Evolutionary conservation across 2,329 filamentous ascomycete species (phyloP), one percentile per base, ranked within the genome.

Genomic region (Aureobasidium namibiae): DNA sequence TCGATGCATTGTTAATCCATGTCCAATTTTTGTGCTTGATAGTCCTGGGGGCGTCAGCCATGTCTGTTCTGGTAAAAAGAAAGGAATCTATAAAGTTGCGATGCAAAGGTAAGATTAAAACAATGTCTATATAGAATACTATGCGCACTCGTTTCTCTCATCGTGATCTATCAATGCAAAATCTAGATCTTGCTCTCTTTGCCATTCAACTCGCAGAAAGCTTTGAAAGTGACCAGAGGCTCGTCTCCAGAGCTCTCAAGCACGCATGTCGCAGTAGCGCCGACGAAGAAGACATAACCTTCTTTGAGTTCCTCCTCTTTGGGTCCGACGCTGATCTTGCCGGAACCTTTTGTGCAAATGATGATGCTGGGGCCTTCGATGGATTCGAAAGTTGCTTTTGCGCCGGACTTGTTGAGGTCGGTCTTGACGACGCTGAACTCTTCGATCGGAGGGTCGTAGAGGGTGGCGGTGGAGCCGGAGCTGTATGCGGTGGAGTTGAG

Each of bases 371-470:
- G 94, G 0, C 94, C 94, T 7, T 88, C 84, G 50, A 99, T 83
- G 0, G 85, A 81, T 63, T 96, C 92, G 67, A 99, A 95, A 0
- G 89, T 96, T 0, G 85, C 90, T 74, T 95, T 96, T 31, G 89
- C 84, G 2, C 85, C 88, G 0, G 79, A 73, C 44, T 75, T 78
- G 65, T 86, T 87, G 36, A 99, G 78, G 11, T 88, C 82, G 0
- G 89, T 88, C 68, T 90, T 86, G 48, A 96, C 84, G 16, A 99
- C 92, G 65, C 86, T 88, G 73, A 99, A 99, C 71, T 99, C 94
- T 56, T 96, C 90, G 63, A 99, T 99, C 0, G 94, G 94, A 0
- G 94, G 94, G 69, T 99, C 89, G 73, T 99, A 99, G 16, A 97
- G 82, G 10, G 82, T 77, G 3, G 84, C 82, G 7, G 83, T 79